Base-by-base conservation (phyloP, 2,329 filamentous ascomycete genomes). In the Ceratocystis alfenasii region DNA sequence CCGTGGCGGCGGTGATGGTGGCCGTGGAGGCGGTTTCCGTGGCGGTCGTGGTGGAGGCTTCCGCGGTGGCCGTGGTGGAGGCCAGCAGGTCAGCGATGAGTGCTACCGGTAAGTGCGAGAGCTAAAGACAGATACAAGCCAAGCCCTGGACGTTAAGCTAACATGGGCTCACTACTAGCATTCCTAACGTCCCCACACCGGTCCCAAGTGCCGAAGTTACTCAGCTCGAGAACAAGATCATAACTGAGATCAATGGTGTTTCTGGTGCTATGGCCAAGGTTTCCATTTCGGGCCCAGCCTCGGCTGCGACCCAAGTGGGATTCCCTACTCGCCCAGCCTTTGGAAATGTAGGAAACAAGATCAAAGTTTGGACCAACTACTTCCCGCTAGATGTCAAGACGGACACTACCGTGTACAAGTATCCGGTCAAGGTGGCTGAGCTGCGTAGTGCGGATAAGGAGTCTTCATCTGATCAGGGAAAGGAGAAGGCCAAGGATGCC, bases 281-380 rank as follows among this genome's bases (percentile, higher is more conserved):
- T 22, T 67, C 64, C 48, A 53, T 62, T 63, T 17, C 67, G 55
- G 63, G 66, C 65, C 45, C 48, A 63, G 55, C 63, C 68, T 65
- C 65, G 25, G 25, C 68, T 17, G 12, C 65, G 6, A 15, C 68
- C 17, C 69, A 66, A 30, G 33, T 68, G 8, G 64, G 68, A 57
- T 75, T 83, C 60, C 79, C 81, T 2, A 66, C 71, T 6, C 77
- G 82, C 1, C 82, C 82, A 22, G 77, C 76, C 1, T 84, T 78
- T 68, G 81, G 81, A 22, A 75, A 71, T 2, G 69, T 69, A 4
- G 82, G 82, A 3, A 72, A 60, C 1, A 57, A 71, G 0, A 76
- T 81, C 1, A 70, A 74, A 1, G 73, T 84, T 0, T 83, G 80
- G 80, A 74, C 81, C 3, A 84, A 85, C 71, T 84, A 81, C 69